Base-by-base conservation (phyloP, 352 stramenopile genomes). In the Thraustochytrium striatum region DNA sequence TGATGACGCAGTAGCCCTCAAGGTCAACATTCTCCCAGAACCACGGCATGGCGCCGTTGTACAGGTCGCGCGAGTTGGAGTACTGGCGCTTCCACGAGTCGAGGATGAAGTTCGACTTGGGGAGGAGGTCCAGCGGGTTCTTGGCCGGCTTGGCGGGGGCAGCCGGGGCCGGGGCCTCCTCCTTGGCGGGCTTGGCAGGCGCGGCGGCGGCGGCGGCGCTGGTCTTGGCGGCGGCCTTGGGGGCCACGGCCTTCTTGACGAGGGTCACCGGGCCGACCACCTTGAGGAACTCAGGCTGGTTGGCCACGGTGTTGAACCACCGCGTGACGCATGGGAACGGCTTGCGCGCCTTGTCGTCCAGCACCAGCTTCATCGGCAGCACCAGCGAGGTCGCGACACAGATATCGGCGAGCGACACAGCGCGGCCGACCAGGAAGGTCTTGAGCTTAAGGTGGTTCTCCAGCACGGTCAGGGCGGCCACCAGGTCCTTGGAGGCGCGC, bases 321-420 rank as follows among this genome's bases (percentile, higher is more conserved):
- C 90, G 87, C 43, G 88, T 87, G 61, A 98, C 89, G 70, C 88
- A 90, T 28, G 87, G 86, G 85, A 91, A 97, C 47, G 86, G 84
- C 81, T 91, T 92, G 78, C 93, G 88, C 84, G 91, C 96, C 47
- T 89, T 86, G 83, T 90, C 87, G 83, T 95, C 91, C 57, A 94
- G 87, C 38, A 97, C 87, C 47, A 97, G 86, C 86, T 96, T 97
- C 82, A 97, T 94, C n/a, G 91, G 91, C 86, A 98, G 97, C 36
- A 97, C 81, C 13, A 98, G 87, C 33, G 91, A 86, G 39, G 85
- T 92, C 19, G 88, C 85, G 11, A 97, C 72, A 28, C 84, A 82
- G 80, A 98, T 97, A 84, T 98, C 93, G 25, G 93, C 94, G 9
- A 98, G 85, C 21, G 93, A 97, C 43, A 98, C 88, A 72, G 91